Evolutionary conservation across 2,329 filamentous ascomycete species (phyloP).

Genomic region (Juglanconis sp.): DNA sequence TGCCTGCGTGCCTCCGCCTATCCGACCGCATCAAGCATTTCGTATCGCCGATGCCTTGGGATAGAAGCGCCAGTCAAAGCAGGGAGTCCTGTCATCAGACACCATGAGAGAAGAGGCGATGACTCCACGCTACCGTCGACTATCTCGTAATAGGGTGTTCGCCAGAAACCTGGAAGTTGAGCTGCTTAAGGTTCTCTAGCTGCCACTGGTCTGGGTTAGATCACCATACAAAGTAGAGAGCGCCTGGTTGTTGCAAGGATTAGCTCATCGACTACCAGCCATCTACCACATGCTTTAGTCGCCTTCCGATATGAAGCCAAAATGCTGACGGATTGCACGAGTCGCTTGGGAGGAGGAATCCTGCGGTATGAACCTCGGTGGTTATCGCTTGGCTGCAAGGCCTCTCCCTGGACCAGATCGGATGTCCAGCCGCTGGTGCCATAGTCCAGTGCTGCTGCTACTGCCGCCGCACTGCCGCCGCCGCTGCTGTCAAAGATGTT

Average conservation of each 20-base stretch:
- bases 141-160: background rate
- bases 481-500: background rate
- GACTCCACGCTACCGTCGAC: too few relatives aligned
- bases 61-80: background rate
- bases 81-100: background rate
- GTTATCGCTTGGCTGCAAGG: background rate
- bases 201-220: background rate
- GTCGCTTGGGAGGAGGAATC: background rate
- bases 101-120: background rate
- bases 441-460: background rate
- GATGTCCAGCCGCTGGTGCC: background rate
- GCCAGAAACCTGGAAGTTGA: conserved; percentile 5
- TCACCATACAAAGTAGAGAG: background rate
- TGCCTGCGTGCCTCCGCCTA: background rate
- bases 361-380: background rate
- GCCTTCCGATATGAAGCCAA: conserved; percentile 2
- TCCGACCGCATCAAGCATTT: background rate
- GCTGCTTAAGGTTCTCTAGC: background rate
- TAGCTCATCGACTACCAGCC: background rate
- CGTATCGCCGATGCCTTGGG: background rate
- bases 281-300: conserved; percentile 2
- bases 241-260: conserved; percentile 3
- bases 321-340: background rate
- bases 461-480: background rate
- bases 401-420: background rate